These are phyloP conservation scores for Trametes maxima DNA, from an alignment of 768 basidiomycete species.

Conservation along the genomic window DNA sequence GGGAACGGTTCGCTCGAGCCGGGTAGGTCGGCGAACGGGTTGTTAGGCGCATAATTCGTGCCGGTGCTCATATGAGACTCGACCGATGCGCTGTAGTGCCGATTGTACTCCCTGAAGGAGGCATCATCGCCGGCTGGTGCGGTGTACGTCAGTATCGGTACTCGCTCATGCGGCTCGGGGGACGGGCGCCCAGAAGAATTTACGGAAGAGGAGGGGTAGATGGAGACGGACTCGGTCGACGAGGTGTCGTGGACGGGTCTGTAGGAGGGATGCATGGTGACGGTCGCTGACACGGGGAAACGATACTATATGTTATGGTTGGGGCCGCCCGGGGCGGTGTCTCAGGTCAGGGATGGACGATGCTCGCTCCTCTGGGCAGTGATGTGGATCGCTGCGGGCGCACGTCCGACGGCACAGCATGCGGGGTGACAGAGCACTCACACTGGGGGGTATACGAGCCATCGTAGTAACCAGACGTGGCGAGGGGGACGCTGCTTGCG, in stretches of 20 bases:
- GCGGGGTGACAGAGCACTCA: slow-evolving; percentile 18
- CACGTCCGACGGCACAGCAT: neutral
- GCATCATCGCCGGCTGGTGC: slow-evolving; percentile 35
- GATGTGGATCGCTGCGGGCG: slow-evolving; percentile 11
- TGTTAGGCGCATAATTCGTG: slow-evolving; percentile 23
- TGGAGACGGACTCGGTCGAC: slow-evolving; percentile 12
- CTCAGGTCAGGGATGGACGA: slow-evolving; percentile 1
- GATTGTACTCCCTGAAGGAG: slow-evolving; percentile 29
- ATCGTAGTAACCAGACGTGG: slow-evolving; percentile 31
- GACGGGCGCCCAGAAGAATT: slow-evolving; percentile 6
- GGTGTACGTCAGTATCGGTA: slow-evolving; percentile 20
- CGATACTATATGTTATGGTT: neutral
- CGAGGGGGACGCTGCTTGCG: slow-evolving; percentile 35
- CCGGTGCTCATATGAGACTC: slow-evolving; percentile 37
- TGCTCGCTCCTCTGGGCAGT: neutral
- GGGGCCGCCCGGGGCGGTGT: slow-evolving; percentile 4
- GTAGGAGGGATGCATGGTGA: slow-evolving; percentile 12
- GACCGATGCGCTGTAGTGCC: slow-evolving; percentile 37
- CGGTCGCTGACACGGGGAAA: neutral
- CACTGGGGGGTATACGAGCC: slow-evolving; percentile 31
- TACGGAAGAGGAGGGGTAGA: slow-evolving; percentile 3
- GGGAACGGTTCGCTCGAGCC: slow-evolving; percentile 73
- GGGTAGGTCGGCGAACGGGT: slow-evolving; percentile 33
- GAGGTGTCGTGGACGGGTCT: slow-evolving; percentile 11
- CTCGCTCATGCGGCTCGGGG: slow-evolving; percentile 3